Evolutionary conservation across 1,139 yeast genomes (phyloP).

Genomic region (Diutina neorugosa): DNA sequence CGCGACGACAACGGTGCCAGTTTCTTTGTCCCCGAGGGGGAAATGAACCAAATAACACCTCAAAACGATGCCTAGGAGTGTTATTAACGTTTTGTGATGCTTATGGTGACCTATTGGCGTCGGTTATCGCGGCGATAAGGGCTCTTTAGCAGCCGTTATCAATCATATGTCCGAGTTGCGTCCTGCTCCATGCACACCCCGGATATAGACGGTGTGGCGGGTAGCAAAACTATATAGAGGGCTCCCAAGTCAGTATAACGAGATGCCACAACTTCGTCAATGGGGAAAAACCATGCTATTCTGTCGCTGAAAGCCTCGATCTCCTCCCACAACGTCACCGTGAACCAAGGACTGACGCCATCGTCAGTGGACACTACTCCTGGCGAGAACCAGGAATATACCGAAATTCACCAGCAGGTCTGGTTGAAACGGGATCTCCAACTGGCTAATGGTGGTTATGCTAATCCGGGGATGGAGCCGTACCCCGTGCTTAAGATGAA

Average conservation of each 20-base stretch:
- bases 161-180: background rate
- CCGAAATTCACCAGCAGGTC: background rate
- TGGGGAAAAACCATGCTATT: background rate
- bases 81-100: background rate
- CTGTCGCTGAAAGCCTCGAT: background rate
- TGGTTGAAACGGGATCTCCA: background rate
- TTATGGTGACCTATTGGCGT: background rate
- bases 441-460: background rate
- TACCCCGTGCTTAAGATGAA: background rate
- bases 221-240: background rate
- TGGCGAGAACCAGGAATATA: background rate
- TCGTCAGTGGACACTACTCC: background rate
- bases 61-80: background rate
- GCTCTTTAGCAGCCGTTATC: background rate
- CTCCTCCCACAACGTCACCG: background rate
- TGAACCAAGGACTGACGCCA: background rate
- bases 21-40: background rate
- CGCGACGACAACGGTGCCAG: too few relatives aligned
- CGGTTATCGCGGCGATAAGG: background rate
- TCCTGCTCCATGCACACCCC: background rate
- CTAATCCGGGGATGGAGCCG: conserved; percentile 1
- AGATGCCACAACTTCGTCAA: background rate
- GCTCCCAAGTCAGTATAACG: background rate
- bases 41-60: too few relatives aligned
- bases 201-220: background rate